Percentiles rank a stretch among this genome's conserved stretches.
Evolutionary conservation across 495 filamentous ascomycete species (phyloP).

Genomic region (Penicillium paxilli): DNA sequence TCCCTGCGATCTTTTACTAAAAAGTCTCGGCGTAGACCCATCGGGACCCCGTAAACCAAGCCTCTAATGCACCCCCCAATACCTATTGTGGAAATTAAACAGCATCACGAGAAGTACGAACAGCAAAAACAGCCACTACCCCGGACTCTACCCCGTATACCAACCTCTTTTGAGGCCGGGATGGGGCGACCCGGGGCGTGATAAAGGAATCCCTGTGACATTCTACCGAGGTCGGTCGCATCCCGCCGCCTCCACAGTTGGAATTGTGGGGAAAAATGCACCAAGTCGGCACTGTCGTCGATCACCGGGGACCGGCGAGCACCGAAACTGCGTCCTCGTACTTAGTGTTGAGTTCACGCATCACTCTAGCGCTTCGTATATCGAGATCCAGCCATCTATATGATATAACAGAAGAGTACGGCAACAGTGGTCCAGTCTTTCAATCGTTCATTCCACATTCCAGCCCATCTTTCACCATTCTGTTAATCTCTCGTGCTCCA

Average conservation of each 20-base stretch:
- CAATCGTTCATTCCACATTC: not conserved
- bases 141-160: conserved; percentile 1
- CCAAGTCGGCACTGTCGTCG: conserved; percentile 1
- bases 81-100: not conserved
- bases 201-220: not conserved
- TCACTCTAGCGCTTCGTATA: not conserved
- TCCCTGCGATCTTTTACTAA: not conserved
- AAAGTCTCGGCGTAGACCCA: not conserved
- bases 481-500: not conserved
- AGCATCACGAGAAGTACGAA: not conserved
- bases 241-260: conserved; percentile 2
- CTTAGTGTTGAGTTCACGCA: not conserved
- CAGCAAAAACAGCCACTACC: not conserved
- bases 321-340: not conserved
- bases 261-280: conserved; percentile 2
- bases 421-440: not conserved
- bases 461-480: not conserved
- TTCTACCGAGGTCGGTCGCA: conserved; percentile 1
- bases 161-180: conserved; percentile 1
- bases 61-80: not conserved
- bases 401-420: not conserved
- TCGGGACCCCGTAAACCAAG: not conserved
- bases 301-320: conserved; percentile 3
- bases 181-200: conserved; percentile 1
- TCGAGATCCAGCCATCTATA: not conserved